These are phyloP conservation scores for Verticillium nonalfalfae DNA, from an alignment of 2,329 filamentous ascomycete species.

Conservation along the genomic window DNA sequence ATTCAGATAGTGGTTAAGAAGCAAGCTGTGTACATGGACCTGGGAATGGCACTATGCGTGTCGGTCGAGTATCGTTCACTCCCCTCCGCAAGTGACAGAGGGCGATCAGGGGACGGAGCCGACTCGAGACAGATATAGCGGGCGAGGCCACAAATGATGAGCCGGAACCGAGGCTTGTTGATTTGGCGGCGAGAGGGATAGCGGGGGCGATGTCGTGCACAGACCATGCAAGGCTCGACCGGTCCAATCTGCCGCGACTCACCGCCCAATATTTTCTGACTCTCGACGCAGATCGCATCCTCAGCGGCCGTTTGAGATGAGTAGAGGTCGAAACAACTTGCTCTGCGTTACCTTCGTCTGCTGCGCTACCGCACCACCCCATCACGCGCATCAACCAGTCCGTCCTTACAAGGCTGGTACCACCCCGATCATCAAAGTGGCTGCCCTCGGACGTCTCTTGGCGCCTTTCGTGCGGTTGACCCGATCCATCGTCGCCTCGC, in stretches of 20 bases:
- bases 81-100: neutral
- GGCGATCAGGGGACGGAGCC: neutral
- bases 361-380: no score
- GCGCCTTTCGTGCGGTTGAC: slow-evolving; percentile 6
- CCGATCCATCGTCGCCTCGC: neutral
- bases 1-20: neutral
- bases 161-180: neutral
- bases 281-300: neutral
- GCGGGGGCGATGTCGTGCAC: neutral
- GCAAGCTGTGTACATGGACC: neutral
- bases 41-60: neutral
- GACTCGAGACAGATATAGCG: neutral
- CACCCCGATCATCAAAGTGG: slow-evolving; percentile 4
- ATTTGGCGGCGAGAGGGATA: neutral
- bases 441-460: slow-evolving; percentile 4
- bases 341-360: neutral
- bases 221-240: neutral
- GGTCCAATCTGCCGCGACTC: slow-evolving; percentile 15
- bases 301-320: neutral
- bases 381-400: no score
- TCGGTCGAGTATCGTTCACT: neutral
- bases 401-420: neutral
- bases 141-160: neutral
- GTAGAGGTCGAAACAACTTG: neutral
- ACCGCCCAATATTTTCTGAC: slow-evolving; percentile 19